phyloP scores from a whole-genome alignment of 495 filamentous ascomycete species.

The Xylaria scruposa region DNA sequence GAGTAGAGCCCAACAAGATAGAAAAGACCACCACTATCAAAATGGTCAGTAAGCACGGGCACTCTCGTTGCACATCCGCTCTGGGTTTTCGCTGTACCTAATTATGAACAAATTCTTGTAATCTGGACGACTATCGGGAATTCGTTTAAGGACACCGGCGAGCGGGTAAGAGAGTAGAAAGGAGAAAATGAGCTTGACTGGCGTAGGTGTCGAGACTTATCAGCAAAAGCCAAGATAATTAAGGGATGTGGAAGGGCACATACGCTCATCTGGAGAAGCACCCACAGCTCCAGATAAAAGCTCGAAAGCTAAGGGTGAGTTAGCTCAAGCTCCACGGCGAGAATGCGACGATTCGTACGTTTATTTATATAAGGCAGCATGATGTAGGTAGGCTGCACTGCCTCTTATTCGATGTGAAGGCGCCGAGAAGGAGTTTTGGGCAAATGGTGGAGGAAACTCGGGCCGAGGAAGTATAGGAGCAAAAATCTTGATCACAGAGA shows the following conservation, averaged over 20 bases:
- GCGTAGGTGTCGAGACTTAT: slow-evolving; percentile 31
- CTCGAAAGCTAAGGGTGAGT: slow-evolving; percentile 56
- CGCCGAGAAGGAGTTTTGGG: slow-evolving; percentile 2
- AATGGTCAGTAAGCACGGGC: slow-evolving; percentile 13
- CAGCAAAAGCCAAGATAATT: slow-evolving; percentile 6
- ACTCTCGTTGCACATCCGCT: neutral
- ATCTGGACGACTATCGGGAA: slow-evolving; percentile 83
- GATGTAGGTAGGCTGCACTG: neutral
- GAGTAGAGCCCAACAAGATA: slow-evolving; percentile 95
- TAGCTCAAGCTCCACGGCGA: slow-evolving; percentile 28
- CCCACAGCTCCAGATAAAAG: slow-evolving; percentile 76
- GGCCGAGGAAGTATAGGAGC: neutral
- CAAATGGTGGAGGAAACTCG: neutral
- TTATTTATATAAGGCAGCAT: slow-evolving; percentile 91
- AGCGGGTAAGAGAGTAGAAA: slow-evolving; percentile 94
- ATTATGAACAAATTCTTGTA: slow-evolving; percentile 92
- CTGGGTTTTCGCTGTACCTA: slow-evolving; percentile 52
- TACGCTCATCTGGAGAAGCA: slow-evolving; percentile 87
- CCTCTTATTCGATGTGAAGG: neutral
- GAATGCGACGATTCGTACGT: slow-evolving; percentile 59
- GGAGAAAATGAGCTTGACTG: slow-evolving; percentile 92
- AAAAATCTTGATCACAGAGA: neutral
- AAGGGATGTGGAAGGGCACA: slow-evolving; percentile 20
- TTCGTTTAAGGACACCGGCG: slow-evolving; percentile 84
- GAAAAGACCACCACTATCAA: slow-evolving; percentile 63